These are phyloP conservation scores for Gossypium sturtianum DNA, from an alignment of 345 rosid species.

Conservation along the genomic window DNA sequence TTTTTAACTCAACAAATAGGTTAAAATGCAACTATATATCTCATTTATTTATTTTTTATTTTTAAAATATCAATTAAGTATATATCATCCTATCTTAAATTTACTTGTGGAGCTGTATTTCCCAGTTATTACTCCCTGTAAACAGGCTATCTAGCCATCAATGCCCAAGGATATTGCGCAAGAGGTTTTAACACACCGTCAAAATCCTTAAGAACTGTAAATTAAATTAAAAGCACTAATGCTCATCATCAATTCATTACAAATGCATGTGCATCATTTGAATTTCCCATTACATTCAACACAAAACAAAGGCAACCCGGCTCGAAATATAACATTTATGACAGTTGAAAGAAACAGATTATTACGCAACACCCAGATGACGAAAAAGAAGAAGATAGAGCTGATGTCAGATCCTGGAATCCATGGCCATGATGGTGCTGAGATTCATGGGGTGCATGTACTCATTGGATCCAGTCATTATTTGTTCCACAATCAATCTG, in stretches of 20 bases:
- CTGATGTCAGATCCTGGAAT: conserved; percentile 22
- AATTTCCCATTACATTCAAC: not conserved
- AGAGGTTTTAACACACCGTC: not conserved
- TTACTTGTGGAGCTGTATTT: too few species aligned
- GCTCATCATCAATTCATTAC: not conserved
- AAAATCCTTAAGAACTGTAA: not conserved
- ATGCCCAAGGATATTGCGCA: not conserved
- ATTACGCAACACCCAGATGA: not conserved
- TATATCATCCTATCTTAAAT: too few species aligned
- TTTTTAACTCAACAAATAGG: too few species aligned
- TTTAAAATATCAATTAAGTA: too few species aligned
- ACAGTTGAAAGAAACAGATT: not conserved
- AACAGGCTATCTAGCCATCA: too few species aligned
- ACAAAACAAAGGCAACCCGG: not conserved
- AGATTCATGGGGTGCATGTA: conserved; percentile 83
- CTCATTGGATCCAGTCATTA: conserved; percentile 40
- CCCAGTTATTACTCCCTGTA: too few species aligned
- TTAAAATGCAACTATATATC: too few species aligned
- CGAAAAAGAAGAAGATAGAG: not conserved
- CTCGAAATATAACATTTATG: not conserved
- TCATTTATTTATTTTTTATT: too few species aligned
- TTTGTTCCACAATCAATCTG: conserved; percentile 45
- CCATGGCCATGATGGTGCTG: conserved; percentile 58
- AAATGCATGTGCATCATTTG: not conserved
- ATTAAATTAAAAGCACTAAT: not conserved